Conservation (phyloP, 2,329 filamentous ascomycete genomes). For the Fusarium napiforme region DNA sequence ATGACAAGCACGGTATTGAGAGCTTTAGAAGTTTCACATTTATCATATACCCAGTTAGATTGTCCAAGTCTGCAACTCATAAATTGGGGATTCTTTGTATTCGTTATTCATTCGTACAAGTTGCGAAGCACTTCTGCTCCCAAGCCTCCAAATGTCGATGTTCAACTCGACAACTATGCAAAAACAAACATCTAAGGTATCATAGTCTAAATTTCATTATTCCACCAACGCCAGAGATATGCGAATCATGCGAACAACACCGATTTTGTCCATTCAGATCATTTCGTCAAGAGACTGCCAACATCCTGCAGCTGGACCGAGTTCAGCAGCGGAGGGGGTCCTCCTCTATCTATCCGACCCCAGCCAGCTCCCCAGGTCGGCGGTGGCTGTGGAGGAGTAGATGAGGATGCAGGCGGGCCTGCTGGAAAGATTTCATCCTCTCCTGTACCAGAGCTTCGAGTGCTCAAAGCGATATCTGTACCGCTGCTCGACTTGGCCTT, state of each 20-base stretch:
- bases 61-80: not conserved
- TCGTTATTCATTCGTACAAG: slow-evolving; percentile 39
- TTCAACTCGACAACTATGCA: slow-evolving; percentile 33
- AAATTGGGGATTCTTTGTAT: slow-evolving; percentile 26
- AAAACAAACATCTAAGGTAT: slow-evolving; percentile 46
- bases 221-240: slow-evolving; percentile 42
- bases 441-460: slow-evolving; percentile 43
- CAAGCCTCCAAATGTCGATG: slow-evolving; percentile 20
- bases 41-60: not conserved
- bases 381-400: slow-evolving; percentile 30
- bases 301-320: slow-evolving; percentile 50
- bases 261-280: slow-evolving; percentile 3
- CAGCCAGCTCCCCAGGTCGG: slow-evolving; percentile 49
- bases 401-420: slow-evolving; percentile 19
- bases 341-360: slow-evolving; percentile 47
- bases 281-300: slow-evolving; percentile 45
- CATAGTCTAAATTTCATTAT: slow-evolving; percentile 45
- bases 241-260: slow-evolving; percentile 18
- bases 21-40: not conserved
- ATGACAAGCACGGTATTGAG: fast-evolving
- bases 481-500: slow-evolving; percentile 45
- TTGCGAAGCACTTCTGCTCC: slow-evolving; percentile 7
- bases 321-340: slow-evolving; percentile 43
- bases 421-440: slow-evolving; percentile 42
- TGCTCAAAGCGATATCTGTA: slow-evolving; percentile 49